phyloP scores from a whole-genome alignment of 2,329 filamentous ascomycete genomes.

The Colletotrichum destructivum region DNA sequence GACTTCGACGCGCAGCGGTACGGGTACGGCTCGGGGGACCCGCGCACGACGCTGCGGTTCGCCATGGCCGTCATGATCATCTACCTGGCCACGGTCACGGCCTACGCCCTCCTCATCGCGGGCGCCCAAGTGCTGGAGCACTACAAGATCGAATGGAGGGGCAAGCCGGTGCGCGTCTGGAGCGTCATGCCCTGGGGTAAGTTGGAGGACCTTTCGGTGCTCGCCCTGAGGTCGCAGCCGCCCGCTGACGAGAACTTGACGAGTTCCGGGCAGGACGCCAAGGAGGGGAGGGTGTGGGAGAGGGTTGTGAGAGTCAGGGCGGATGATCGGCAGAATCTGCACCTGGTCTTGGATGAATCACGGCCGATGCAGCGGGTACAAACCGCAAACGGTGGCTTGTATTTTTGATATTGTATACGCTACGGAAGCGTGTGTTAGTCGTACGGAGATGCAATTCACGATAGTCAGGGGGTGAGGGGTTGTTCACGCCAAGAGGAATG shows the following conservation, averaged over 20 bases:
- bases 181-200: conserved; percentile 8
- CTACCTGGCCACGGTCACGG: neutral
- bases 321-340: conserved; percentile 1
- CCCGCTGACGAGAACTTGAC: conserved; percentile 1
- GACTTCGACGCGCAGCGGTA: conserved; percentile 2
- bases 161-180: conserved; percentile 5
- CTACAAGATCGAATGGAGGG: neutral
- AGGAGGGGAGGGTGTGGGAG: conserved; percentile 1
- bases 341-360: conserved; percentile 3
- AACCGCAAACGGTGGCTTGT: neutral
- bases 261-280: neutral
- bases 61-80: conserved; percentile 11
- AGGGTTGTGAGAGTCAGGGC: conserved; percentile 7
- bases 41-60: conserved; percentile 4
- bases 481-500: neutral
- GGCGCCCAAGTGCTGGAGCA: neutral
- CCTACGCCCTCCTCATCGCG: neutral
- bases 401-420: neutral
- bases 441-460: too few species aligned
- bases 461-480: too few species aligned
- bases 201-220: conserved; percentile 5
- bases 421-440: neutral
- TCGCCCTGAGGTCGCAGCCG: conserved; percentile 6
- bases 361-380: neutral
- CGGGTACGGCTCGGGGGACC: conserved; percentile 7